Evolutionary conservation across 345 rosid species (phyloP), one percentile per base, ranked within the genome.

Genomic region (Stellera chamaejasme): DNA sequence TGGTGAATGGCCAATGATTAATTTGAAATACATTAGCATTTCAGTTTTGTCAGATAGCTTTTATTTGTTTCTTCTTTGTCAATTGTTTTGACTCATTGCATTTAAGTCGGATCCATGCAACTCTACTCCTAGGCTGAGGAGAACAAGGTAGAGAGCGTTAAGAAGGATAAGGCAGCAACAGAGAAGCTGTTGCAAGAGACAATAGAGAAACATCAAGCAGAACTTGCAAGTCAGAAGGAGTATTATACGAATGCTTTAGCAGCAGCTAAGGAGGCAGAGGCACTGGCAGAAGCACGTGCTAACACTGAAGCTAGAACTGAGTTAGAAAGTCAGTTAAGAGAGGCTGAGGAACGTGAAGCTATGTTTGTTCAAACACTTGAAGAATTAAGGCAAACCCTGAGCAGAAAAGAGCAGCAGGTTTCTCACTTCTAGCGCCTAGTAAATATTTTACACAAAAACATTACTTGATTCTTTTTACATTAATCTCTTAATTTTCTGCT

Each of bases 381-480:
- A 67, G 97, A 90, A 74, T 66, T 90, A 69, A 80, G 99, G 78
- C 93, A 87, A 71, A 87, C 97, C 50, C 66, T 94, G 72, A 87
- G 83, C 75, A 80, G 84, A 75, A 90, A 75, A 69, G 99, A 94
- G 68, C 96, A 94, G 73, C 95, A 87, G 99, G 99, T 94, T 69
- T 63, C 41, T 63, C 52, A 32, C 5, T 32, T 32, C 5, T 32
- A 32, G 5, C 39, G 9, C 5, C 9, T 32, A 32, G 39, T 32
- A 32, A 32, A 32, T 32, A 5, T 8, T 32, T 5, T 5, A 2
- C 9, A 7, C 39, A 32, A n/a, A n/a, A 7, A 32, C 39, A 32
- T 32, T 8, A 5, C 39, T 32, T 8, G 9, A 32, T 32, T 32
- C 39, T 8, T 32, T 32, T 32, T 1, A 32, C 3, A 5, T 50